Base-by-base conservation (phyloP, 352 stramenopile species). In the Blastocystis sp. region DNA sequence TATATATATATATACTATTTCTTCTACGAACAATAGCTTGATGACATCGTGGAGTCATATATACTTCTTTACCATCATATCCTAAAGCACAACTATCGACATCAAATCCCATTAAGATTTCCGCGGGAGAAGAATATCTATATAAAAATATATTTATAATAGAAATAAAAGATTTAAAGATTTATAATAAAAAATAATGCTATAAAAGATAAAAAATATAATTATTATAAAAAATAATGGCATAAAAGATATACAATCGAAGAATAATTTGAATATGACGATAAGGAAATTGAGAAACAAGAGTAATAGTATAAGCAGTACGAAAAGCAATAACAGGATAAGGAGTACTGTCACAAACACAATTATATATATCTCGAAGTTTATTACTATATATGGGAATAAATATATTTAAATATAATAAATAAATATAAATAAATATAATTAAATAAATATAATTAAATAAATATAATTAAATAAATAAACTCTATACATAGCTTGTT, bases 71-170 rank as follows among this genome's bases (percentile, higher is more conserved):
- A 10, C 68, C 68, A 54, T 73, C 68, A 31, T 68, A 73, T 18
- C 49, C 55, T 33, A 43, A 56, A 0, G 54, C 56, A 62, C 67
- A 73, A n/a, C 62, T 40, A 35, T 73, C 68, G 4, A 73, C 41
- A 41, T 73, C 68, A 33, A 73, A 73, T 36, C 68, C 68, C 34
- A 70, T 66, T 19, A 73, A 62, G 19, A 73, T 59, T 58, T 73
- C 68, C 23, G 65, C 55, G 5, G 67, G 67, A 1, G 34, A 66
- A 23, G 41, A 72, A 41, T 73, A n/a, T n/a, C n/a, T n/a, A n/a
- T n/a, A n/a, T n/a, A n/a, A n/a, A n/a, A n/a, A n/a, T n/a, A n/a
- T n/a, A n/a, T n/a, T n/a, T n/a, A n/a, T n/a, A n/a, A n/a, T n/a
- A n/a, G n/a, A n/a, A n/a, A n/a, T n/a, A n/a, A n/a, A n/a, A n/a